Base-by-base conservation (phyloP, 2,329 filamentous ascomycete genomes). In the Nemania serpens region DNA sequence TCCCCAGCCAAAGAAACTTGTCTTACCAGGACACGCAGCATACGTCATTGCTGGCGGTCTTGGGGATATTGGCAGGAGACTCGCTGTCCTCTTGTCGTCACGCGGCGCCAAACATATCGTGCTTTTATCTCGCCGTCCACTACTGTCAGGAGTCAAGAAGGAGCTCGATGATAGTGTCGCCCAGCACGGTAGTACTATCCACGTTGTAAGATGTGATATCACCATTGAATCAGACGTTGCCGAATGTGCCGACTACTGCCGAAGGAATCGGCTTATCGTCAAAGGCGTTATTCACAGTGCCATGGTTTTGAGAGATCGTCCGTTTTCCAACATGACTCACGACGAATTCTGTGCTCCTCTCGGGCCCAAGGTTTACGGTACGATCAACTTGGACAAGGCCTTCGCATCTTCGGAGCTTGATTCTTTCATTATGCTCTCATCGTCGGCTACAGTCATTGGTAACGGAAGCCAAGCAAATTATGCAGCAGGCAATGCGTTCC, bases 171-270 rank as follows among this genome's bases (percentile, higher is more conserved):
- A 43, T 20, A 54, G 58, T 46, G 51, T 55, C 13, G 51, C 45
- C 42, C 55, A 56, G 43, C 52, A 49, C 4, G 65, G 63, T 18
- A 64, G 62, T 3, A 58, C 53, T 12, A 56, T 70, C 9, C 69
- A 69, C n/a, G 70, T 75, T 15, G 68, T 75, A 34, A 64, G 67
- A 11, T 78, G 76, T 58, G 74, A 78, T 58, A 71, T 78, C 9
- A 71, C 66, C 20, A 66, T 70, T 47, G 65, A 60, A 15, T 41
- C 58, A 3, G 67, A 68, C 37, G 66, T 76, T 12, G 43, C 37
- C 3, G 57, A 64, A 29, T 61, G 55, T 34, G 59, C 63, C 12
- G 49, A 42, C 1, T 55, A 54, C 41, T 57, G 50, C 29, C 58
- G n/a, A 11, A 52, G 45, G 33, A 54, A 50, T 20, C 37, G 51